A percentile compares a stretch with the other conserved stretches of the same genome.
Conservation (phyloP, 192 early-diverging fungal species). For the Gamsiella multidivaricata region DNA sequence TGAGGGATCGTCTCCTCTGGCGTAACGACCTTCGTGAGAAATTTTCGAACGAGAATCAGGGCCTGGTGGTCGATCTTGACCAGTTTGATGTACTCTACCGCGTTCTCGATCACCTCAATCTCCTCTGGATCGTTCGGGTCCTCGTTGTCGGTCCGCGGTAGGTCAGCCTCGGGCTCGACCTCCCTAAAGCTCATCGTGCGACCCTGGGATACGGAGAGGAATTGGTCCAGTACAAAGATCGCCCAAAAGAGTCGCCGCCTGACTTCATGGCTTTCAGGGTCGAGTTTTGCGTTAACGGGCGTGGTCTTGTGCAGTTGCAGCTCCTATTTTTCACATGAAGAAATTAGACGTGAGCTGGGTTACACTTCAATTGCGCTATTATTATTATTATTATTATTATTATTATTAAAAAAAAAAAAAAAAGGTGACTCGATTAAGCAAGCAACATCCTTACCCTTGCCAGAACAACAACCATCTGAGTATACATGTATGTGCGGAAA, state of each 20-base stretch:
- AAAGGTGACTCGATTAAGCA: no score
- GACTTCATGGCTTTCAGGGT: slow-evolving; percentile 48
- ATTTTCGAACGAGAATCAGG: slow-evolving; percentile 44
- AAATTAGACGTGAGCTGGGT: not conserved
- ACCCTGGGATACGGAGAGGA: slow-evolving; percentile 44
- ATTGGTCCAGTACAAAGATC: slow-evolving; percentile 53
- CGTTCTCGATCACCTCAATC: slow-evolving; percentile 42
- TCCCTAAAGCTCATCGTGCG: slow-evolving; percentile 50
- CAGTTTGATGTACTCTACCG: slow-evolving; percentile 51
- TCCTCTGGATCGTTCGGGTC: slow-evolving; percentile 46
- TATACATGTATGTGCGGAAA: slow-evolving; percentile 61
- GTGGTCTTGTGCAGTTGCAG: slow-evolving; percentile 53
- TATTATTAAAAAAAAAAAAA: slow-evolving; percentile 1
- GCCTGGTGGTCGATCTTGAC: slow-evolving; percentile 53
- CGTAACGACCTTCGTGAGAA: slow-evolving; percentile 50
- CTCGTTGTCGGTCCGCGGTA: slow-evolving; percentile 43
- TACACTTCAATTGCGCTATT: not conserved
- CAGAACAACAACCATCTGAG: slow-evolving; percentile 55
- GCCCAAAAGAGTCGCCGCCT: slow-evolving; percentile 47
- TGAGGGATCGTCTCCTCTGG: slow-evolving; percentile 55
- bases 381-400: not conserved
- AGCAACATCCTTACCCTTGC: slow-evolving; percentile 37
- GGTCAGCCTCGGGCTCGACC: slow-evolving; percentile 47
- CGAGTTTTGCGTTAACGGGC: slow-evolving; percentile 51
- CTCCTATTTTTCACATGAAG: slow-evolving; percentile 31